phyloP scores from a whole-genome alignment of 768 basidiomycete genomes.

The Nidula microcarpa region DNA sequence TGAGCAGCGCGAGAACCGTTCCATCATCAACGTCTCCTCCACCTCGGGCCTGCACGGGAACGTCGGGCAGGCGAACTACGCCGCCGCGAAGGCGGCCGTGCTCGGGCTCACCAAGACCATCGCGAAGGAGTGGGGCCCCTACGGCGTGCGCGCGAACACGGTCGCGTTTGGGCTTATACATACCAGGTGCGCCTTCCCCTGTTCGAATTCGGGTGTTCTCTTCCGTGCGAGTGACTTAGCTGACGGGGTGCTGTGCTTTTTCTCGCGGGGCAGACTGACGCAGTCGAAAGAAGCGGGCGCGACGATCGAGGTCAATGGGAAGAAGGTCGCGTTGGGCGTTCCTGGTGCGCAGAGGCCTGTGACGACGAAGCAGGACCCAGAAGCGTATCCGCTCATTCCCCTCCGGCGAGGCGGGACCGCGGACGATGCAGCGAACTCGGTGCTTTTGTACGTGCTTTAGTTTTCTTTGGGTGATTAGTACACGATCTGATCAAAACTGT shows the following conservation, averaged over 20 bases:
- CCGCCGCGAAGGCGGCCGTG: constrained; percentile 76
- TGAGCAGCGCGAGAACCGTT: constrained; percentile 61
- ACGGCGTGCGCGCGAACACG: constrained; percentile 80
- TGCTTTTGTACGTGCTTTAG: constrained; percentile 64
- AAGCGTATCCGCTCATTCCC: constrained; percentile 48
- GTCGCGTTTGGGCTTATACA: constrained; percentile 76
- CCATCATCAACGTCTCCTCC: constrained; percentile 80
- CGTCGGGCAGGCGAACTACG: constrained; percentile 82
- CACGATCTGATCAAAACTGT: background rate
- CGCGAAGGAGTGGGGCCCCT: constrained; percentile 84
- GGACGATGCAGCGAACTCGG: constrained; percentile 73
- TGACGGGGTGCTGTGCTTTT: background rate
- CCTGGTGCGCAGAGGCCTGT: constrained; percentile 48
- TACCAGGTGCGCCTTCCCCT: constrained; percentile 50
- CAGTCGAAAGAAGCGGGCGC: constrained; percentile 75
- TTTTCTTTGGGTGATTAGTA: constrained; percentile 4
- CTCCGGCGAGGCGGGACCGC: constrained; percentile 62
- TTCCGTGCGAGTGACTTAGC: background rate
- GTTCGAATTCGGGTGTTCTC: background rate
- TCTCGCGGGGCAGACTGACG: constrained; percentile 49
- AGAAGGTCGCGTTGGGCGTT: constrained; percentile 81
- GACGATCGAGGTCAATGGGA: constrained; percentile 75
- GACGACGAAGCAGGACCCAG: constrained; percentile 18
- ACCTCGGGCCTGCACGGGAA: constrained; percentile 84
- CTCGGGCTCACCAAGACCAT: constrained; percentile 82